phyloP scores from a whole-genome alignment of 768 basidiomycete genomes.

The Baorangia bicolor region DNA sequence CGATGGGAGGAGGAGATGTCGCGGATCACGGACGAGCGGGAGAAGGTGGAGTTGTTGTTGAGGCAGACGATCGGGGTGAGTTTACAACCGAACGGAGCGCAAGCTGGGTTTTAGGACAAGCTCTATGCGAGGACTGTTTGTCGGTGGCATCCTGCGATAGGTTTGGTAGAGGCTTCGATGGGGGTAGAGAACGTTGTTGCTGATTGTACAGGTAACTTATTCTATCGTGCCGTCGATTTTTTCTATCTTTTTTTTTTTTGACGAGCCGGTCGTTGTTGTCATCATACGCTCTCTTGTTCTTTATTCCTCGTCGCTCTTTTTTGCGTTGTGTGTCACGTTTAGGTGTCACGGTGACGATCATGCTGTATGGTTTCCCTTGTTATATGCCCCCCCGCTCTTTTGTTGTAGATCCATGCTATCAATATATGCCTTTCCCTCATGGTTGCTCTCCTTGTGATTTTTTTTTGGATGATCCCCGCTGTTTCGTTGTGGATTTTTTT shows the following conservation, averaged over 20 bases:
- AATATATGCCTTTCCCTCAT: background rate
- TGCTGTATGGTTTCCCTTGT: background rate
- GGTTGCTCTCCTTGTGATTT: background rate
- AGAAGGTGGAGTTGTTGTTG: conserved; percentile 63
- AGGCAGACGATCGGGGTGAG: conserved; percentile 59
- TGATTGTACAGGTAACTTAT: background rate
- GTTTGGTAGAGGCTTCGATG: background rate
- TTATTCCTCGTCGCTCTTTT: background rate
- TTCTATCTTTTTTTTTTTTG: background rate
- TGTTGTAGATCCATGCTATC: background rate
- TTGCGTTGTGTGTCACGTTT: background rate
- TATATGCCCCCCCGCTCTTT: background rate
- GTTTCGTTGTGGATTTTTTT: background rate
- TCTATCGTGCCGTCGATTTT: background rate
- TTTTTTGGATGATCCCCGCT: background rate
- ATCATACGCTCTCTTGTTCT: background rate
- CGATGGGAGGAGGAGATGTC: conserved; percentile 74
- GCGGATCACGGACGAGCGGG: conserved; percentile 62
- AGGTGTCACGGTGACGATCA: conserved; percentile 1
- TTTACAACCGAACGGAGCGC: conserved; percentile 24
- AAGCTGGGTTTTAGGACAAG: background rate
- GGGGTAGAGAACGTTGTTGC: background rate
- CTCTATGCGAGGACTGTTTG: background rate
- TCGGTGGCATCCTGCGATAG: background rate
- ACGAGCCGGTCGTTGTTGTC: background rate